Percentiles rank a stretch among this genome's conserved stretches.
Evolutionary conservation across 192 early-diverging fungal species (phyloP).

Genomic region (Podila epicladia): DNA sequence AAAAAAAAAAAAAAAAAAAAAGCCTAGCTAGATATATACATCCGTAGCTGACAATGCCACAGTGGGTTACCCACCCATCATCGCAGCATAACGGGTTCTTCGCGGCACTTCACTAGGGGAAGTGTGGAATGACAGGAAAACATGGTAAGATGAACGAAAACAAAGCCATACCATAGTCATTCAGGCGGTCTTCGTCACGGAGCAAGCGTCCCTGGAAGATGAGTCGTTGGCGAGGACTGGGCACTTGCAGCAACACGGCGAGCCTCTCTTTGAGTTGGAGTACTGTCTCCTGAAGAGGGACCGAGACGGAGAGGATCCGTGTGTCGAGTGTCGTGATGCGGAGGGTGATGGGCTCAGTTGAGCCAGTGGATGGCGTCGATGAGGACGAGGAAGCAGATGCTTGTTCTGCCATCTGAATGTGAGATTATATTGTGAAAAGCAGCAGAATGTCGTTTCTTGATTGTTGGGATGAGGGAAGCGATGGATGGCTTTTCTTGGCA

Average conservation of each 20-base stretch:
- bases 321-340: conserved; percentile 44
- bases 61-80: too few relatives aligned
- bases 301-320: conserved; percentile 49
- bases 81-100: too few relatives aligned
- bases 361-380: not conserved
- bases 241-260: conserved; percentile 48
- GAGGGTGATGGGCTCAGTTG: conserved; percentile 29
- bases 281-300: conserved; percentile 51
- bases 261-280: conserved; percentile 56
- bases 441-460: not conserved
- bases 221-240: conserved; percentile 56
- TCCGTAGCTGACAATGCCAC: too few relatives aligned
- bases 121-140: too few relatives aligned
- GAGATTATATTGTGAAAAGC: not conserved
- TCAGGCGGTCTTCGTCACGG: conserved; percentile 52
- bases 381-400: conserved; percentile 1
- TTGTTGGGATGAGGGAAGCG: not conserved
- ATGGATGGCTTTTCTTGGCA: not conserved
- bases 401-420: not conserved
- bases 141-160: not conserved
- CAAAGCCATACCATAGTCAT: conserved; percentile 54
- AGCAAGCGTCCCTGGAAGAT: conserved; percentile 60
- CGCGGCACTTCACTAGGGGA: too few relatives aligned
- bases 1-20: too few relatives aligned
- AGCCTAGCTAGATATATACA: too few relatives aligned